Evolutionary conservation across 78 protist species (phyloP).

Genomic region (Chrysochromulina tobinii): DNA sequence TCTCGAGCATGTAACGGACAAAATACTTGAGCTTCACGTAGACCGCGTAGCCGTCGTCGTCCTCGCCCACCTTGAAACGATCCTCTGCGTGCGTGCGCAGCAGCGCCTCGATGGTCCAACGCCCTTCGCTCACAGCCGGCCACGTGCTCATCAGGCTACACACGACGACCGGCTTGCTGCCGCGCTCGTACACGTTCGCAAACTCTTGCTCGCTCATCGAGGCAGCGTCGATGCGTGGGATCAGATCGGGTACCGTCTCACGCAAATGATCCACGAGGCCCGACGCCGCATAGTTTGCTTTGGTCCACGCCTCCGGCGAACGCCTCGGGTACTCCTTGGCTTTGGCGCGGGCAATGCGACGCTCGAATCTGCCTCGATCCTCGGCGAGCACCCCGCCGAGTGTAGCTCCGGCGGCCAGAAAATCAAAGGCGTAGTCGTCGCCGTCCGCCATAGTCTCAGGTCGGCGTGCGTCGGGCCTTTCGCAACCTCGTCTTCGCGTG

Average conservation of each 20-base stretch:
- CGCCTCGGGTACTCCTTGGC: neutral
- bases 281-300: neutral
- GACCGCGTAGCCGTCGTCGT: slow-evolving; percentile 13
- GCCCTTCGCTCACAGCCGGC: neutral
- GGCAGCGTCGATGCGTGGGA: neutral
- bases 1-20: neutral
- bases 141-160: neutral
- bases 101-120: neutral
- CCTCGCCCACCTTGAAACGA: neutral
- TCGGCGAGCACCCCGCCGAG: too few relatives aligned
- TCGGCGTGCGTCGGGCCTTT: too few relatives aligned
- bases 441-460: too few relatives aligned
- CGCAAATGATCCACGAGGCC: neutral
- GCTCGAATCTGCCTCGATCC: neutral
- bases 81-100: neutral
- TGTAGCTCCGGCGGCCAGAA: too few relatives aligned
- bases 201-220: neutral
- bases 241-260: neutral
- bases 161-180: neutral
- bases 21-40: neutral
- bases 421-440: too few relatives aligned
- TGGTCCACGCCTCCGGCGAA: neutral
- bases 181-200: neutral
- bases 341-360: neutral
- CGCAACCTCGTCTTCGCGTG: too few relatives aligned